These are phyloP conservation scores for Cercophora samala DNA, from an alignment of 495 filamentous ascomycete genomes.

Conservation along the genomic window DNA sequence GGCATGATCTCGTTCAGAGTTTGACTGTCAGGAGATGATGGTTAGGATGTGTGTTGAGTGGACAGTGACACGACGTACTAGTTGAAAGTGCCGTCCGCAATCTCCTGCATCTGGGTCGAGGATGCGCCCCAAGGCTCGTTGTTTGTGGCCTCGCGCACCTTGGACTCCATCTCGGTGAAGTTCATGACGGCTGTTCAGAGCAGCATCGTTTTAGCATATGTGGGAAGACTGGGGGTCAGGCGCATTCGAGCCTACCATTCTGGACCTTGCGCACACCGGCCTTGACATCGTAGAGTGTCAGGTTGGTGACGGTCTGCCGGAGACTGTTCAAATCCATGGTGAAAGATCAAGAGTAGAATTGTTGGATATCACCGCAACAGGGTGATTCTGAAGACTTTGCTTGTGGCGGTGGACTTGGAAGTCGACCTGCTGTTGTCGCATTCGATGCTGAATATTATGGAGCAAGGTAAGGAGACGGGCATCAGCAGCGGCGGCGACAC, in stretches of 20 bases:
- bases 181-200: slow-evolving; percentile 83
- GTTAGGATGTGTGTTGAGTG: slow-evolving; percentile 8
- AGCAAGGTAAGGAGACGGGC: slow-evolving; percentile 9
- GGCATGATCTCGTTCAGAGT: slow-evolving; percentile 99
- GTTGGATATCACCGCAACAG: background rate
- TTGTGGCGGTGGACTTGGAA: background rate
- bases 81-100: slow-evolving; percentile 95
- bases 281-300: slow-evolving; percentile 96
- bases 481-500: slow-evolving; percentile 22
- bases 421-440: background rate
- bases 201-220: slow-evolving; percentile 14
- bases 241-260: slow-evolving; percentile 69
- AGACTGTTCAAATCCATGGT: slow-evolving; percentile 82
- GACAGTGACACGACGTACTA: slow-evolving; percentile 64
- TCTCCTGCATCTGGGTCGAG: slow-evolving; percentile 86
- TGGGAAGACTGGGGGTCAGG: background rate
- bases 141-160: slow-evolving; percentile 97
- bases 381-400: background rate
- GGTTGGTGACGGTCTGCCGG: slow-evolving; percentile 85
- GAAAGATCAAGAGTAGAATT: background rate
- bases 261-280: slow-evolving; percentile 96
- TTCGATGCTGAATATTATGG: background rate
- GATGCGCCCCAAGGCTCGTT: slow-evolving; percentile 97
- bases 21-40: slow-evolving; percentile 56
- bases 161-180: slow-evolving; percentile 99